Percentiles rank a stretch among this genome's conserved stretches.
Conservation (phyloP, 257 asterid genomes). For the Nicotiana tabacum region DNA sequence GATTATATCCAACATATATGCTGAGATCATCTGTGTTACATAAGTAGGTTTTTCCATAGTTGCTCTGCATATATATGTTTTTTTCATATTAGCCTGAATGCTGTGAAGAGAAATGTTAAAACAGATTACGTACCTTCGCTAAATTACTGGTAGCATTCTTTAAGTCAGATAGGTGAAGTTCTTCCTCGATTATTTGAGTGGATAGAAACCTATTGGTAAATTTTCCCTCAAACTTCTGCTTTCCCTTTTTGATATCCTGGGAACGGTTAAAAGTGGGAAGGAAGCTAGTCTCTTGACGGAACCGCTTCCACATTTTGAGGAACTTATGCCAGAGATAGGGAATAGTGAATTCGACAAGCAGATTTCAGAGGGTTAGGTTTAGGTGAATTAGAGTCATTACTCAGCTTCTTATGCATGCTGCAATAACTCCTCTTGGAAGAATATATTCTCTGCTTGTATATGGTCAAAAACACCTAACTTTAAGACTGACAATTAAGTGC, state of each 20-base stretch:
- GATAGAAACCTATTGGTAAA: conserved; percentile 8
- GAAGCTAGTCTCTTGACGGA: conserved; percentile 32
- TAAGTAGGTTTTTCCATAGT: no score
- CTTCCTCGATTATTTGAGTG: conserved; percentile 33
- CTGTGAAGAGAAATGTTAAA: not conserved
- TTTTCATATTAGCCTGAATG: not conserved
- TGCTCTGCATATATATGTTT: no score
- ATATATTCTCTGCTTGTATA: not conserved
- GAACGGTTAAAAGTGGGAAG: conserved; percentile 26
- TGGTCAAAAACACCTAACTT: not conserved
- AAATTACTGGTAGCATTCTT: conserved; percentile 34
- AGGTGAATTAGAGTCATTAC: not conserved
- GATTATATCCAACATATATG: no score
- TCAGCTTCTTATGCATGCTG: not conserved
- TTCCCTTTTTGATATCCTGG: conserved; percentile 29
- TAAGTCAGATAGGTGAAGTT: conserved; percentile 36
- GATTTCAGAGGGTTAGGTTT: not conserved
- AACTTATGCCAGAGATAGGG: conserved; percentile 20
- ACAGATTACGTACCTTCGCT: conserved; percentile 34
- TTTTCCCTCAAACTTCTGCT: conserved; percentile 19
- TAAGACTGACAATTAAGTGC: not conserved
- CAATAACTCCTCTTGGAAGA: not conserved
- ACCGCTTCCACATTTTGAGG: conserved; percentile 35
- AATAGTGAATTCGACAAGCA: not conserved
- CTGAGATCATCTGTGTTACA: no score